Evolutionary conservation across 257 asterid genomes (phyloP), one percentile per base, ranked within the genome.

Genomic region (Fraxinus excelsior): DNA sequence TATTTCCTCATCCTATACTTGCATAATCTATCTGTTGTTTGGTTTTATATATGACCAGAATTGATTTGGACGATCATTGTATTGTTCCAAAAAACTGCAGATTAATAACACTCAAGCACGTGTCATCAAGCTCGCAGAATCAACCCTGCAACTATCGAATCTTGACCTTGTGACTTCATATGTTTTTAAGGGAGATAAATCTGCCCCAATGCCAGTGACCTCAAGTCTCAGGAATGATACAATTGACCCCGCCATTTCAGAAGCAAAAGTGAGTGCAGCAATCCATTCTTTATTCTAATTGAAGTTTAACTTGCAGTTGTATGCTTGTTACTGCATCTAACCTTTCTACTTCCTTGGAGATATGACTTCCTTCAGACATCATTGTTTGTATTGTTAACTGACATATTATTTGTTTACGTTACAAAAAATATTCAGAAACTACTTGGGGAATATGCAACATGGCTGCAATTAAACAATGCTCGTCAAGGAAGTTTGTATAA

Each of bases 401-500:
- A 31, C 56, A 68, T 53, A 19, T 7, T 60, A 35, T 18, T 26
- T 78, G 26, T 77, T 60, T 72, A 9, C 79, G 26, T 76, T n/a
- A 70, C 42, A 40, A 56, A 74, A 78, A n/a, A 34, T 62, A 37
- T 82, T 58, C 85, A 96, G 99, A 88, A 90, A 74, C 88, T 96
- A 76, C 90, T 96, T 21, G 86, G 84, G 69, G 97, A 91, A 79
- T 94, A 90, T 78, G 82, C 86, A 76, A 23, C 70, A 74, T 96
- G 99, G 99, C 85, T 96, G 85, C 90, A 87, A 67, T 88, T 97
- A 65, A 91, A 84, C 83, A 91, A 85, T 81, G 87, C 88, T 65
- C 87, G 82, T 34, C 88, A 90, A 84, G 96, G 86, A 84, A 86
- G 85, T 79, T 51, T 80, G 65, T 96, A 87, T 64, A 89, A 82